These are phyloP conservation scores for Xylariaceae sp. DNA, from an alignment of 2,329 filamentous ascomycete species.

Conservation along the genomic window DNA sequence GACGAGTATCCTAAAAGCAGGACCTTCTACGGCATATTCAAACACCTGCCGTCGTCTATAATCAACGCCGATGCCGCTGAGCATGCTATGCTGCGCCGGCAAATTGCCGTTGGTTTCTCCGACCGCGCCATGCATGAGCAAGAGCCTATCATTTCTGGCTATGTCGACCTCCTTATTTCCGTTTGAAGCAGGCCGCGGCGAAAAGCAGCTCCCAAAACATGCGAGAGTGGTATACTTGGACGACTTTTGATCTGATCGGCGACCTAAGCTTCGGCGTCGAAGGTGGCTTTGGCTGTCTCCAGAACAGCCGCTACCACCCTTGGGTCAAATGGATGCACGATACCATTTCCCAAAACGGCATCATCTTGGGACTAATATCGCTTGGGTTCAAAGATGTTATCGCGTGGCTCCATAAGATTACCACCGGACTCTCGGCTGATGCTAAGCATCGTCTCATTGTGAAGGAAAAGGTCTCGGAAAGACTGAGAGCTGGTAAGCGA, in stretches of 20 bases:
- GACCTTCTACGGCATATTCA: conserved; percentile 23
- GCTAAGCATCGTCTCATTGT: conserved; percentile 17
- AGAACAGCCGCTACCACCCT: conserved; percentile 29
- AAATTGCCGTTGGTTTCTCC: conserved; percentile 37
- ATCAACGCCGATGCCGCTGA: conserved; percentile 29
- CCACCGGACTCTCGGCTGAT: conserved; percentile 2
- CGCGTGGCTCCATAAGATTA: conserved; percentile 1
- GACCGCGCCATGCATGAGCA: conserved; percentile 38
- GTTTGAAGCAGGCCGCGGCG: conserved; percentile 17
- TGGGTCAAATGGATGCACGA: conserved; percentile 31
- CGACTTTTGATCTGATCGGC: conserved; percentile 41
- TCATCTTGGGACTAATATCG: conserved; percentile 5
- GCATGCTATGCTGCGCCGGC: conserved; percentile 31
- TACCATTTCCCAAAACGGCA: conserved; percentile 19
- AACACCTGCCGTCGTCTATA: conserved; percentile 24
- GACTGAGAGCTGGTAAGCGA: conserved; percentile 24
- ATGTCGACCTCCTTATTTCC: conserved; percentile 34
- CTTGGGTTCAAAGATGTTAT: conserved; percentile 9
- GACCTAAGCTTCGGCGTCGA: conserved; percentile 43
- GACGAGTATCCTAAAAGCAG: conserved; percentile 29
- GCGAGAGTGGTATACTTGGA: conserved; percentile 37
- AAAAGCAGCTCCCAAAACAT: conserved; percentile 22
- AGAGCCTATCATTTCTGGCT: conserved; percentile 36
- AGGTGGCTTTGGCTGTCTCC: conserved; percentile 35
- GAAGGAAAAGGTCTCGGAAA: conserved; percentile 22